These are phyloP conservation scores for Mycena crocata DNA, from an alignment of 768 basidiomycete species.

Conservation along the genomic window DNA sequence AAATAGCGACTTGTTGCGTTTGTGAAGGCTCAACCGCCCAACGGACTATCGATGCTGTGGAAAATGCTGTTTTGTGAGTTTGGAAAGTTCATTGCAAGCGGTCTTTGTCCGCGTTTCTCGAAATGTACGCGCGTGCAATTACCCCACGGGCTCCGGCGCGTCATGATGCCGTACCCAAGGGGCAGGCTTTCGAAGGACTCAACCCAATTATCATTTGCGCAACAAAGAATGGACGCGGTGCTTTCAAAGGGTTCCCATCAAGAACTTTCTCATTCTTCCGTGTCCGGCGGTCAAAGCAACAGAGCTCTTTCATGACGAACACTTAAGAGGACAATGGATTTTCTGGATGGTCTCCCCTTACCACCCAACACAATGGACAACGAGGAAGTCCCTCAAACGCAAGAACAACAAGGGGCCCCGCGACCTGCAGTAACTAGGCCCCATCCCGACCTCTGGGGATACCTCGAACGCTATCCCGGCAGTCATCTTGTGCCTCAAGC, in stretches of 20 bases:
- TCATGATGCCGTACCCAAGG: too few species aligned
- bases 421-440: background rate
- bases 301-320: background rate
- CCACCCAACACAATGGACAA: background rate
- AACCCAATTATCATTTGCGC: background rate
- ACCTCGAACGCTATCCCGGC: constrained; percentile 9
- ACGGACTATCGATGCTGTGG: too few species aligned
- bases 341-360: background rate
- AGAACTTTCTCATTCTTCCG: too few species aligned
- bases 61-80: too few species aligned
- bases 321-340: background rate
- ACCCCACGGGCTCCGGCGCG: too few species aligned
- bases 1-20: too few species aligned
- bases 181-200: background rate
- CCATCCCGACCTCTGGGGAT: constrained; percentile 20
- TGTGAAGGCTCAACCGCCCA: too few species aligned
- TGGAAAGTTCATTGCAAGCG: too few species aligned
- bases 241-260: background rate
- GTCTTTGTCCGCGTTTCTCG: too few species aligned
- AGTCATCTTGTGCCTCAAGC: constrained; percentile 45
- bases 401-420: constrained; percentile 12
- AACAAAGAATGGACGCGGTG: background rate
- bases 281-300: too few species aligned
- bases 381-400: constrained; percentile 1
- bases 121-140: too few species aligned